A percentile compares a stretch with the other conserved stretches of the same genome.
Conservation (phyloP, 495 filamentous ascomycete genomes). For the Articulospora tetracladia region DNA sequence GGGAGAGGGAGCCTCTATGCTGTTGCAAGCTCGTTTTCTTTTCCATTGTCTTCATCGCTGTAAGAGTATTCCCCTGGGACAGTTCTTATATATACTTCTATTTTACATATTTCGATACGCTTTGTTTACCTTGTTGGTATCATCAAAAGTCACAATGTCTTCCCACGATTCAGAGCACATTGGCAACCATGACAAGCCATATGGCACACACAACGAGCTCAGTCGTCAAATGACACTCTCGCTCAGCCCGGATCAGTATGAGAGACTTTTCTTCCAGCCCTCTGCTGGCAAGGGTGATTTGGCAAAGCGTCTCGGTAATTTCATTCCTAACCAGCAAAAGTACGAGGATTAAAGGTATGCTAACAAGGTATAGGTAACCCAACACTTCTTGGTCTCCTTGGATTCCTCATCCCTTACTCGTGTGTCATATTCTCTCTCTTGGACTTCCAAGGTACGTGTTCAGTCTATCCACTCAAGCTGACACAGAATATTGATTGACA, state of each 20-base stretch:
- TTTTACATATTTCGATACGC: too few species aligned
- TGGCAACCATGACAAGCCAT: background rate
- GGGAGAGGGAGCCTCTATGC: background rate
- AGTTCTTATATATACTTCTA: background rate
- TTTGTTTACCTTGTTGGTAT: too few species aligned
- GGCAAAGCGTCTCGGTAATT: constrained; percentile 12
- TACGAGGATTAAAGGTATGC: background rate
- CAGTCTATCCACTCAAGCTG: background rate
- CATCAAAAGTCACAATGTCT: background rate
- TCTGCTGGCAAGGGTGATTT: constrained; percentile 11
- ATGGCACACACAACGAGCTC: constrained; percentile 7
- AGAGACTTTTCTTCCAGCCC: constrained; percentile 20
- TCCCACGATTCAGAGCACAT: background rate
- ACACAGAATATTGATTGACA: background rate
- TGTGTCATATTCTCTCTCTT: constrained; percentile 8
- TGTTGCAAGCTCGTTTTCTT: background rate
- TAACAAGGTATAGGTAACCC: constrained; percentile 9
- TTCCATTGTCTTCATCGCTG: too few species aligned
- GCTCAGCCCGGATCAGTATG: constrained; percentile 12
- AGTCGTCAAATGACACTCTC: constrained; percentile 8
- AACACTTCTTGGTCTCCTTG: constrained; percentile 13
- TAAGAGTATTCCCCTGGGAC: background rate
- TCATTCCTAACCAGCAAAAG: background rate
- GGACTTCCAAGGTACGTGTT: constrained; percentile 9
- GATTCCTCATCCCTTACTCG: constrained; percentile 13